These are phyloP conservation scores for Solanum dulcamara DNA, from an alignment of 257 asterid species.

Conservation along the genomic window DNA sequence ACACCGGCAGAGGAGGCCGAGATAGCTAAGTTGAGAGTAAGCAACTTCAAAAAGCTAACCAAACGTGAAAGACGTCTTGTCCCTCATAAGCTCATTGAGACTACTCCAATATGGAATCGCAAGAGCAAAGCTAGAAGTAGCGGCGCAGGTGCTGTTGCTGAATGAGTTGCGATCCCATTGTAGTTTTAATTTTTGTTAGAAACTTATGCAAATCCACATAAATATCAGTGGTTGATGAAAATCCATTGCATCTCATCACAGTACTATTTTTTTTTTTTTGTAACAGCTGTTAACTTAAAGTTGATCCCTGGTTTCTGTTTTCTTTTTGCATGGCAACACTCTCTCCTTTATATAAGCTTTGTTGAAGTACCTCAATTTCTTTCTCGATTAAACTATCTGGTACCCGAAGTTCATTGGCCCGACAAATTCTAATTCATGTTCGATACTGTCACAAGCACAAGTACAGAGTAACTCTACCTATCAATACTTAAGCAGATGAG, in stretches of 20 bases:
- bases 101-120: constrained; percentile 86
- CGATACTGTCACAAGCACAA: neutral
- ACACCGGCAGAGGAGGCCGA: constrained; percentile 85
- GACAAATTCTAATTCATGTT: rapidly evolving
- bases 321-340: neutral
- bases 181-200: neutral
- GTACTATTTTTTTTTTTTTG: neutral
- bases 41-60: constrained; percentile 60
- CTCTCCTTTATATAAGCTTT: neutral
- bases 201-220: neutral
- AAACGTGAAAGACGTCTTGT: constrained; percentile 69
- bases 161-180: constrained; percentile 1
- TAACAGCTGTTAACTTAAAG: neutral
- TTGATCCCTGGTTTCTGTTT: neutral
- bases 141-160: constrained; percentile 16
- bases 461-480: neutral
- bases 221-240: neutral
- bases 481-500: neutral
- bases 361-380: neutral
- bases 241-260: neutral
- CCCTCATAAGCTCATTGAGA: constrained; percentile 82
- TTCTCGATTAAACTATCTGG: neutral
- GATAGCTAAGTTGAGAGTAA: constrained; percentile 79
- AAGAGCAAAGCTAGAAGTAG: constrained; percentile 33
- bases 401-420: neutral